Evolutionary conservation across 768 basidiomycete species (phyloP).

Genomic region (Tylopilus rubrobrunneus): DNA sequence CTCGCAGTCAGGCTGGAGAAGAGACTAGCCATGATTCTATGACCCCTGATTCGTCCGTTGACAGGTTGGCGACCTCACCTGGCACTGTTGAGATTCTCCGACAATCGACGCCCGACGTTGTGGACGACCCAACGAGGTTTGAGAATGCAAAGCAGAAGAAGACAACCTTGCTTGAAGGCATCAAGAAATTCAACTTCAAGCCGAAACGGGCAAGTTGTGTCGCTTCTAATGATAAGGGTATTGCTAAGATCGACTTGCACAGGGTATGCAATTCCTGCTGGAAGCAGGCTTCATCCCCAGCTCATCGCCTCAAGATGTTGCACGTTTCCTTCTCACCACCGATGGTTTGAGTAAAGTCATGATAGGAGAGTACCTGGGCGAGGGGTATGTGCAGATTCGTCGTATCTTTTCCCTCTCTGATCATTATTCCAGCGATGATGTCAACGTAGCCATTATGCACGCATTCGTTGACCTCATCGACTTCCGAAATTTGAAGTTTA

Average conservation of each 20-base stretch:
- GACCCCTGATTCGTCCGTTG: conserved; percentile 54
- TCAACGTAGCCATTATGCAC: conserved; percentile 93
- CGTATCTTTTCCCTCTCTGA: conserved; percentile 1
- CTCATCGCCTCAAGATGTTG: conserved; percentile 71
- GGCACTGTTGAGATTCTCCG: conserved; percentile 55
- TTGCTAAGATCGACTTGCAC: conserved; percentile 1
- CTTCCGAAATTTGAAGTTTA: conserved; percentile 75
- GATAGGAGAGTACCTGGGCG: conserved; percentile 98
- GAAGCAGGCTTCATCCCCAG: conserved; percentile 84
- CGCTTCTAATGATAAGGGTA: background rate
- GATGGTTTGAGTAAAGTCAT: conserved; percentile 93
- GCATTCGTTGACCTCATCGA: conserved; percentile 93
- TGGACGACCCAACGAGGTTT: conserved; percentile 89
- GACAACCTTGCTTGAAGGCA: conserved; percentile 89
- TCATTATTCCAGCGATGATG: conserved; percentile 61
- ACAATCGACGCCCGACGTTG: conserved; percentile 70
- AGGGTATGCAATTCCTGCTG: conserved; percentile 88
- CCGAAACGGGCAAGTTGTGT: conserved; percentile 76
- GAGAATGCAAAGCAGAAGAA: conserved; percentile 97
- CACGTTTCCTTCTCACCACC: conserved; percentile 77
- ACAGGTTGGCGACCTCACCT: conserved; percentile 46
- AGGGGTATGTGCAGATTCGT: conserved; percentile 61
- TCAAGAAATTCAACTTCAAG: conserved; percentile 98
- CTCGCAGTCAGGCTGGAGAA: conserved; percentile 48
- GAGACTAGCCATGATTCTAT: conserved; percentile 50